Evolutionary conservation across 2,329 filamentous ascomycete species (phyloP).

Genomic region (Penicillium janthinellum): DNA sequence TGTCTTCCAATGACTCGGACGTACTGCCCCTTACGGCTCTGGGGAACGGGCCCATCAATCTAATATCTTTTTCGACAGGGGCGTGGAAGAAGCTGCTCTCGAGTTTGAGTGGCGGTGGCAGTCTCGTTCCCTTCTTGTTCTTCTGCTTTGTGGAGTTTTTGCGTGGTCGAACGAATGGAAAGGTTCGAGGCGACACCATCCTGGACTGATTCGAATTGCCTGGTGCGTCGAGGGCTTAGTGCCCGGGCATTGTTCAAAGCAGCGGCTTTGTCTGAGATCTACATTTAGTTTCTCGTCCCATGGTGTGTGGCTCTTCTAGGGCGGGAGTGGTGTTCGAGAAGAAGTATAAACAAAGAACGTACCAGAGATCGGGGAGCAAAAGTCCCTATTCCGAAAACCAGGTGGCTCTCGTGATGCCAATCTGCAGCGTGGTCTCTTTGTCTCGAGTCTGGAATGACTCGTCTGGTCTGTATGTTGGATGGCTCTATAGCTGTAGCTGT

Average conservation of each 20-base stretch:
- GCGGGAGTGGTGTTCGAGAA: neutral
- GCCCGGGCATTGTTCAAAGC: neutral
- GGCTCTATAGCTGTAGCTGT: neutral
- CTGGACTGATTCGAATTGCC: neutral
- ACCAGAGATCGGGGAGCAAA: neutral
- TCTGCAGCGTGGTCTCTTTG: neutral
- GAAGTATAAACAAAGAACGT: neutral
- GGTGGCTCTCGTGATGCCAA: neutral
- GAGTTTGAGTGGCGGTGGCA: neutral
- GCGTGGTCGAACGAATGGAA: neutral
- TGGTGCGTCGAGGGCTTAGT: neutral
- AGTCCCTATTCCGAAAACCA: neutral
- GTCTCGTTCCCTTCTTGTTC: neutral
- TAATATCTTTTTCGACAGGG: neutral
- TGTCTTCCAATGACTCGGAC: neutral
- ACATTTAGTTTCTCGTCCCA: neutral
- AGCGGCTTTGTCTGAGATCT: neutral
- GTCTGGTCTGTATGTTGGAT: neutral
- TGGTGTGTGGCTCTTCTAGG: neutral
- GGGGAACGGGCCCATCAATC: neutral
- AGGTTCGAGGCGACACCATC: slow-evolving; percentile 1
- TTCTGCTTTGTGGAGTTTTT: neutral
- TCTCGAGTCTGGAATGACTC: neutral
- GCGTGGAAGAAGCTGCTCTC: neutral
- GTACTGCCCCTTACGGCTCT: neutral